Evolutionary conservation across 164 flowering plant species (phyloP), one percentile per base, ranked within the genome.

Genomic region (Stephania cephalantha): DNA sequence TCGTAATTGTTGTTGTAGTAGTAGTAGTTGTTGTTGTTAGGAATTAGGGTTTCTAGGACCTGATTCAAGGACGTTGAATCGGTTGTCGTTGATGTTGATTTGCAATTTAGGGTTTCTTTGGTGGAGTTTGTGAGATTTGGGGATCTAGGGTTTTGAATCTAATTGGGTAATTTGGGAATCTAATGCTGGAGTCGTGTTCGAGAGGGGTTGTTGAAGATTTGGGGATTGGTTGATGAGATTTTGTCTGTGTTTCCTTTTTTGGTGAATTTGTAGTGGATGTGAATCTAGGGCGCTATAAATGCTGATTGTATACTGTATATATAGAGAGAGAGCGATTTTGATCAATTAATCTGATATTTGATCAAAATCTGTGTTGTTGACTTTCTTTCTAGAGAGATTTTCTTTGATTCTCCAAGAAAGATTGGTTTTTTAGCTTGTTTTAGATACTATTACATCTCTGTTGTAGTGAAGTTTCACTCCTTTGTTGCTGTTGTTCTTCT

Each of bases 141-240:
- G 42, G 74, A 74, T 78, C 73, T 78, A 18, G 76, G 50, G 73
- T 73, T 69, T 30, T 0, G 13, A 48, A 22, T 17, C 25, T 68
- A 4, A 15, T 1, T 55, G 64, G 66, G 66, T 17, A 18, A 18
- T n/a, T 17, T 18, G 66, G 66, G 25, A 61, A 18, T 61, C 66
- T 61, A 61, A 81, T 85, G 85, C 78, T 79, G 9, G 65, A 83
- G 58, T 75, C 70, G 75, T 50, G 81, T 48, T 10, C 65, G 13
- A 75, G 78, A 65, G 77, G 81, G 79, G 75, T 77, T 79, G 73
- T 83, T 29, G 80, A 82, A 69, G 81, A 83, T 46, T 86, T 83
- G 10, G 84, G 87, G 63, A 80, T 83, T 31, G 86, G 85, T 74
- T 81, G 76, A 71, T 9, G 22, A 22, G 18, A 10, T 77, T 48